Base-by-base conservation (phyloP, 495 filamentous ascomycete genomes). In the Diplogelasinospora grovesii region DNA sequence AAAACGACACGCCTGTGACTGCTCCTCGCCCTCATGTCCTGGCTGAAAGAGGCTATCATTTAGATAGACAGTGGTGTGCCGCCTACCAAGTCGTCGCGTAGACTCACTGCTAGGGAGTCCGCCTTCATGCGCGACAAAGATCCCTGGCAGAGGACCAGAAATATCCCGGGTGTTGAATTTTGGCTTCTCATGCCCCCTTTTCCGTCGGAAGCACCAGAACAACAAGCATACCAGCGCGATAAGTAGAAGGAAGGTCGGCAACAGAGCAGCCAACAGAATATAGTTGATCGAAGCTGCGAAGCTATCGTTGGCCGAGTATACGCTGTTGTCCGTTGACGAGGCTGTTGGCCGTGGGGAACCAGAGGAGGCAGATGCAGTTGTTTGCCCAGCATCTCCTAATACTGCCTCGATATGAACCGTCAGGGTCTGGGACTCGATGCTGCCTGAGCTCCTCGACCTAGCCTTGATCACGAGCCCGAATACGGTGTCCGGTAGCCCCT, bases 391-490 rank as follows among this genome's bases (percentile, higher is more conserved):
- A 36, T 47, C 48, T 18, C 33, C 28, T n/a, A 46, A 25, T 11
- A n/a, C 36, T 3, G 47, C 38, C 3, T 61, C 51, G 16, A 85
- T 52, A 13, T 68, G 54, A 8, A 87, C 61, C 0, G 60, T 66
- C 35, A 86, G 67, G 13, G 57, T 53, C 26, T 72, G 57, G 3
- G 65, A 67, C 38, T 73, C 72, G 15, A 55, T 51, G 0, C 44
- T 44, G 39, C 65, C 46, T 22, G 70, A 45, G 51, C 58, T 36
- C 60, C 66, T 64, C 52, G 70, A 57, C 4, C 58, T 66, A 10
- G 74, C 76, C 8, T 57, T 72, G 30, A 86, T 53, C 21, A 62
- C 60, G n/a, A 83, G 54, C 1, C 47, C 50, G 27, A 75, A 60
- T 6, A 67, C 34, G 22, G 69, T 60, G 11, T 49, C 50, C 8